Percentiles rank a stretch among this genome's conserved stretches.
These are phyloP conservation scores for Ensete ventricosum DNA, from an alignment of 176 grass and related monocot species.

Conservation along the genomic window DNA sequence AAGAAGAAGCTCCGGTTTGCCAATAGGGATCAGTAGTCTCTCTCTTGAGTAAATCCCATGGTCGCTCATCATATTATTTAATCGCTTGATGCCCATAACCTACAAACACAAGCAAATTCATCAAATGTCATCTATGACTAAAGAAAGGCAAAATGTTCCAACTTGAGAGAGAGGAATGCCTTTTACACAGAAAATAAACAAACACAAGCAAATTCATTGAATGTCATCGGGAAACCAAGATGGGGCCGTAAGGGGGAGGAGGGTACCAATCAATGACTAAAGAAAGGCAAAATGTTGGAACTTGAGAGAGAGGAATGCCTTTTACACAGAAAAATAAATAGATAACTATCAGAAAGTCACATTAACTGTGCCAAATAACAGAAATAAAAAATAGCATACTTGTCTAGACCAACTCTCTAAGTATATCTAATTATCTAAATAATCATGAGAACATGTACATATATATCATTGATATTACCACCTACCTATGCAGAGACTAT, in stretches of 20 bases:
- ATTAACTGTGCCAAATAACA: no score
- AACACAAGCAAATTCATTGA: neutral
- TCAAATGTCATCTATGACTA: neutral
- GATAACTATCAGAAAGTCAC: no score
- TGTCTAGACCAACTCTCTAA: no score
- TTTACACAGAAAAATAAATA: neutral
- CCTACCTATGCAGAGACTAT: no score
- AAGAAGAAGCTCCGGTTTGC: constrained; percentile 43
- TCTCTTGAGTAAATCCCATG: constrained; percentile 91
- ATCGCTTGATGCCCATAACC: constrained; percentile 72
- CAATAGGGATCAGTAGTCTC: constrained; percentile 73
- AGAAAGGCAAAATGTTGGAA: no score
- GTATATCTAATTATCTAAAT: no score
- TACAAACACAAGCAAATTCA: constrained; percentile 15
- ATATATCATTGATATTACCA: no score
- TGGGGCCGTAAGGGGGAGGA: no score
- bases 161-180: no score
- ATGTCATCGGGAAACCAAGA: neutral
- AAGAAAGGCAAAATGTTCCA: neutral
- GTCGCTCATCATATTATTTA: constrained; percentile 99
- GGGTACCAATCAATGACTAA: neutral
- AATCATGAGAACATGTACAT: no score
- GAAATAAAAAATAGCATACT: no score
- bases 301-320: no score
- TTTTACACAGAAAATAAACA: neutral